Evolutionary conservation across 495 filamentous ascomycete species (phyloP), one percentile per base, ranked within the genome.

Genomic region (Pyrenula massariospora): DNA sequence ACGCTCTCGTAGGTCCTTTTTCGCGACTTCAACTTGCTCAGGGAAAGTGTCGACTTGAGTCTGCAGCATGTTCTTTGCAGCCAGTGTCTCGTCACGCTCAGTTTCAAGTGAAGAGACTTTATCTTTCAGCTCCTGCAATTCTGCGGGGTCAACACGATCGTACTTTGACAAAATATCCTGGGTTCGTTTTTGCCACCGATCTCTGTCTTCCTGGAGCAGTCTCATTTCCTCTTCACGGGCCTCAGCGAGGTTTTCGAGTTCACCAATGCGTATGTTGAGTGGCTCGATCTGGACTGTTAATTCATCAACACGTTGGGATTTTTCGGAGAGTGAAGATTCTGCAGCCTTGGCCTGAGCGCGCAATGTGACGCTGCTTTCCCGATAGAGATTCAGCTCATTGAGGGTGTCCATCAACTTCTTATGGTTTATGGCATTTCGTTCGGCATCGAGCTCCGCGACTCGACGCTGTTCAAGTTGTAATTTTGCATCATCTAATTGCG

Each of bases 101-200:
- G 73, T 73, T 64, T 89, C 76, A 15, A 96, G 70, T 3, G 67
- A 71, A 22, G 79, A 69, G 51, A 86, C 69, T 59, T 84, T 76
- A 61, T 84, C 80, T 67, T 91, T 96, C 55, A 97, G 73, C 57
- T 81, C 81, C 63, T 97, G 90, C 57, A 95, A 79, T 62, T 96
- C 91, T 0, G 87, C 87, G 15, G 92, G 93, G 65, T 98, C 93
- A 23, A 94, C 84, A 53, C 93, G 88, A 60, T 96, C 91, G 66
- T 97, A 95, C 63, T 96, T 96, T 59, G 89, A 87, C 21, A 98
- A 80, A 53, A 97, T 95, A 57, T 93, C 87, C 63, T 97, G 90
- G 12, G 89, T 88, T 20, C 94, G 84, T 70, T 95, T 88, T 64
- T 94, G 90, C 83, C 91, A 95, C 24, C 84, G 82, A 62, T 97